Conservation (phyloP, 495 filamentous ascomycete species). For the Neurospora sublineolata region DNA sequence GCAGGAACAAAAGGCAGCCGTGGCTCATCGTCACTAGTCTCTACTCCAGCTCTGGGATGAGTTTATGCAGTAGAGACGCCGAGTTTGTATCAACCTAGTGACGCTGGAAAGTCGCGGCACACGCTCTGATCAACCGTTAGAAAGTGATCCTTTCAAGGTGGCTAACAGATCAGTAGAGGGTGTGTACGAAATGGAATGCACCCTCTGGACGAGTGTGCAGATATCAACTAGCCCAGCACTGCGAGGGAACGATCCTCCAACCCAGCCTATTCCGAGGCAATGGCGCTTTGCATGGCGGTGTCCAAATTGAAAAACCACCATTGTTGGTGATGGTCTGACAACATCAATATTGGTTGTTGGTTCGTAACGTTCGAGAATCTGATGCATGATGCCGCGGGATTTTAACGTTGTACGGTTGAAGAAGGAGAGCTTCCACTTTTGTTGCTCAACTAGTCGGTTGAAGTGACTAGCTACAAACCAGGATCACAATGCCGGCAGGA, state of each 20-base stretch:
- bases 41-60: not conserved
- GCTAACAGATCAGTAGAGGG: not conserved
- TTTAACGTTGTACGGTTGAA: not conserved
- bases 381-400: not conserved
- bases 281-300: not conserved
- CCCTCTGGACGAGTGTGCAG: not conserved
- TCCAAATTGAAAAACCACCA: not conserved
- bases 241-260: not conserved
- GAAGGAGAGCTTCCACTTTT: not conserved
- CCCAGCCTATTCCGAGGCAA: not conserved
- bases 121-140: not conserved
- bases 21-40: not conserved
- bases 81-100: not conserved
- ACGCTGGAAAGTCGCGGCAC: not conserved
- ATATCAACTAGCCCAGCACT: not conserved
- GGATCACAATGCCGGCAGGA: not conserved
- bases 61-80: not conserved
- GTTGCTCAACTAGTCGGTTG: not conserved
- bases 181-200: not conserved
- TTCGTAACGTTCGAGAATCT: not conserved
- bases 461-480: not conserved
- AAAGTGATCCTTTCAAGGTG: not conserved
- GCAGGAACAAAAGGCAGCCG: not conserved
- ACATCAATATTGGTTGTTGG: not conserved
- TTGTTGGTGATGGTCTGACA: not conserved